These are phyloP conservation scores for Oxyria digyna DNA, from an alignment of 148 eudicot species.

Conservation along the genomic window DNA sequence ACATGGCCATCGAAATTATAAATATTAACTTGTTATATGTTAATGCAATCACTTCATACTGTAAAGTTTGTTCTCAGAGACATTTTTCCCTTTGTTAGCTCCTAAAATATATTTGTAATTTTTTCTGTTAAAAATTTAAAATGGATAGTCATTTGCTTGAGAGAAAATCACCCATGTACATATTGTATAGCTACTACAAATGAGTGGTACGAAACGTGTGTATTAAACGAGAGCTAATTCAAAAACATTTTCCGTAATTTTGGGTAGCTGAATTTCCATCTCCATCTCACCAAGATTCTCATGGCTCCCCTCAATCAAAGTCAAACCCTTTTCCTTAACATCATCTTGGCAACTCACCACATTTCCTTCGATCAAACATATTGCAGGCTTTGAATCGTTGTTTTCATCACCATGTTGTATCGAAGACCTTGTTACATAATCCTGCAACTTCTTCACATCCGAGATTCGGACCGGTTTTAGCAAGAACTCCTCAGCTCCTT, in stretches of 20 bases:
- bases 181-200: background rate
- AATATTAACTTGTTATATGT: too few relatives aligned
- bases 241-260: too few relatives aligned
- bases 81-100: too few relatives aligned
- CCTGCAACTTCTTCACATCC: conserved; percentile 34
- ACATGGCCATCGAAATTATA: too few relatives aligned
- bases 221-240: background rate
- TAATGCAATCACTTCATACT: too few relatives aligned
- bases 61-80: too few relatives aligned
- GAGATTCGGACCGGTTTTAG: conserved; percentile 43
- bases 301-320: background rate
- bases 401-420: background rate
- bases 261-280: background rate
- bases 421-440: background rate
- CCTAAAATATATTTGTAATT: too few relatives aligned
- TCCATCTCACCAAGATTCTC: background rate
- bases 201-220: too few relatives aligned
- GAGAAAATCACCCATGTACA: background rate
- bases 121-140: too few relatives aligned
- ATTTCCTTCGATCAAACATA: background rate
- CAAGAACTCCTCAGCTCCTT: conserved; percentile 52
- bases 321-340: background rate
- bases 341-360: background rate
- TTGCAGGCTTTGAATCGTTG: background rate
- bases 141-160: too few relatives aligned